Base-by-base conservation (phyloP, 352 stramenopile species). In the Phytophthora nicotianae region DNA sequence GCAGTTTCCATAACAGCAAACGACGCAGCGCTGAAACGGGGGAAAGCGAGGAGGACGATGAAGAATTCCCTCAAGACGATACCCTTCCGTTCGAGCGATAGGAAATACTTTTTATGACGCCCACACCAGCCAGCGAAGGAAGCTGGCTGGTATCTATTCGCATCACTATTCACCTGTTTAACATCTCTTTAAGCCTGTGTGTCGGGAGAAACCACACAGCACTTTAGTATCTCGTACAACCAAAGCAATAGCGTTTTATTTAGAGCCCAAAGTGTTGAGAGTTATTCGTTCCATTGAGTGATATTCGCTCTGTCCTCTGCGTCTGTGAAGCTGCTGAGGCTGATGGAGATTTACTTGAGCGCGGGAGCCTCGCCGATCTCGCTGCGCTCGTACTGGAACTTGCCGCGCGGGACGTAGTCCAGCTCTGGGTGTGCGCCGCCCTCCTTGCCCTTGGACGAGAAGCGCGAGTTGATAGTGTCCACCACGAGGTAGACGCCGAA, bases 401-500 rank as follows among this genome's bases (percentile, higher is more conserved):
- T 88, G 76, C 70, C 62, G 24, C 55, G 37, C 26, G 70, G 58
- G 6, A 75, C 63, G 57, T 75, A 74, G 52, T 65, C 51, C 53
- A 74, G 67, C 52, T 75, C 57, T 21, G 70, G 59, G 47, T 70
- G 72, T 35, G 60, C 54, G 57, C 59, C 76, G 65, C 46, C 59
- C 20, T 74, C 54, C 14, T 74, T 72, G 68, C 61, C 61, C 49
- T 62, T 42, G 24, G 58, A 63, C 54, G 64, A 62, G 58, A 70
- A 75, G 74, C 77, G 65, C 62, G 75, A 67, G 14, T 67, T 80
- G 65, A 93, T 50, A 13, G 72, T 27, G 65, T 93, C 86, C 52
- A 91, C 73, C 4, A 85, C 80, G 38, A 92, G 71, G 65, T 95
- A 95, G 41, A 83, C 76, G 58, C 81, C 66, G 64, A 95, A 95